phyloP scores from a whole-genome alignment of 495 filamentous ascomycete genomes.

The Peziza echinospora region DNA sequence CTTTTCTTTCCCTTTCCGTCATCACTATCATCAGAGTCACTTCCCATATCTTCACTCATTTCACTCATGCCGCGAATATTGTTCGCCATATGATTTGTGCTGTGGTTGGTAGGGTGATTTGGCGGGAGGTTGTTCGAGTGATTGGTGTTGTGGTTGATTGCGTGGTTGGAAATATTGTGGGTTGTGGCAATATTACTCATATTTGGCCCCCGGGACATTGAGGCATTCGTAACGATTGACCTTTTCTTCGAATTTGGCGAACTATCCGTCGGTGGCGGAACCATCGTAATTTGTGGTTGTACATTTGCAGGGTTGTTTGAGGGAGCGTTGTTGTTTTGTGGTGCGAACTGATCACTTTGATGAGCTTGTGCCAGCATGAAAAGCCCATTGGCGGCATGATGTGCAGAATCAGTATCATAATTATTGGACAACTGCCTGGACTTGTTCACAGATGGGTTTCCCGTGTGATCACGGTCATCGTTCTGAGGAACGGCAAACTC shows the following conservation, averaged over 20 bases:
- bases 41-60: constrained; percentile 37
- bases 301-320: neutral
- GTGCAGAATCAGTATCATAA: constrained; percentile 27
- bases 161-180: too few relatives aligned
- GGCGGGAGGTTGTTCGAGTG: too few relatives aligned
- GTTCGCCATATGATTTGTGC: constrained; percentile 19
- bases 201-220: neutral
- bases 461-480: neutral
- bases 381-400: constrained; percentile 86
- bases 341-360: constrained; percentile 31
- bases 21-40: constrained; percentile 52
- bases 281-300: neutral
- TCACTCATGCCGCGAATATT: constrained; percentile 39
- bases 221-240: neutral
- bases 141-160: too few relatives aligned
- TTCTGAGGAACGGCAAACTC: neutral
- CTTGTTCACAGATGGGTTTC: constrained; percentile 21
- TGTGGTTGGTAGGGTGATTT: too few relatives aligned
- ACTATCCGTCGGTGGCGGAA: too few relatives aligned
- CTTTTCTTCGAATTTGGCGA: neutral
- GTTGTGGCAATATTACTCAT: neutral
- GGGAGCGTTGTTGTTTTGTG: constrained; percentile 8
- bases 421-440: constrained; percentile 12
- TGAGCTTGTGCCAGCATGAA: constrained; percentile 65
- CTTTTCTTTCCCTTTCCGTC: constrained; percentile 29